A percentile compares a stretch with the other conserved stretches of the same genome.
Evolutionary conservation across 768 basidiomycete species (phyloP).

Genomic region (Termitomyces sp.): DNA sequence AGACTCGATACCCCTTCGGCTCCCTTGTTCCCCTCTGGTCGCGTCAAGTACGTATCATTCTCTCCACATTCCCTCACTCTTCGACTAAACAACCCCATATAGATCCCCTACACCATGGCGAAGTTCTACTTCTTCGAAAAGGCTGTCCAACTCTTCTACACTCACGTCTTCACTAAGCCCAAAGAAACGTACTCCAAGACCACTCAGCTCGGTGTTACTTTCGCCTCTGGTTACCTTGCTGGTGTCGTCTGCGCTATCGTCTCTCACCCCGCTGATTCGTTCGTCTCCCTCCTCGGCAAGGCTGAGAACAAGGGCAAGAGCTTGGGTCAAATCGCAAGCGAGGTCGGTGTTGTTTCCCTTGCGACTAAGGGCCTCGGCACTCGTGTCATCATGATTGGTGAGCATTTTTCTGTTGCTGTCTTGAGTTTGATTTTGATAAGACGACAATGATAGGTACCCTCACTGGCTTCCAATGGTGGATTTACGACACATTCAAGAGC

Average conservation of each 20-base stretch:
- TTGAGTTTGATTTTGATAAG: not conserved
- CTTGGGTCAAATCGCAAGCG: slow-evolving; percentile 61
- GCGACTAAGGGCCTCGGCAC: slow-evolving; percentile 86
- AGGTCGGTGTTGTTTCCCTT: slow-evolving; percentile 59
- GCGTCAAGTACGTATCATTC: slow-evolving; percentile 52
- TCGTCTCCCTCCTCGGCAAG: slow-evolving; percentile 94
- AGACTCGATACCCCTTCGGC: slow-evolving; percentile 83
- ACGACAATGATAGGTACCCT: slow-evolving; percentile 26
- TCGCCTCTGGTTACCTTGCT: slow-evolving; percentile 88
- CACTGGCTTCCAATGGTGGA: slow-evolving; percentile 90
- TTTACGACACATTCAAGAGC: slow-evolving; percentile 84
- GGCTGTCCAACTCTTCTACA: slow-evolving; percentile 84
- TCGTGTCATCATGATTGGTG: slow-evolving; percentile 80
- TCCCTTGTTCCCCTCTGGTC: slow-evolving; percentile 85
- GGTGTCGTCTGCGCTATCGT: slow-evolving; percentile 96
- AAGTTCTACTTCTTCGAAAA: slow-evolving; percentile 97
- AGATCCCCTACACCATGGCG: slow-evolving; percentile 99
- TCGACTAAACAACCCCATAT: not conserved
- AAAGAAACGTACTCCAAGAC: slow-evolving; percentile 75
- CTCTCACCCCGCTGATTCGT: slow-evolving; percentile 92
- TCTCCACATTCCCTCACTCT: not conserved
- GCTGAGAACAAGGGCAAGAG: slow-evolving; percentile 77
- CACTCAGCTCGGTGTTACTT: slow-evolving; percentile 86
- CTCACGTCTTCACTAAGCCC: slow-evolving; percentile 75
- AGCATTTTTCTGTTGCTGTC: slow-evolving; percentile 18